phyloP scores from a whole-genome alignment of 345 rosid genomes.

The Populus davidiana region DNA sequence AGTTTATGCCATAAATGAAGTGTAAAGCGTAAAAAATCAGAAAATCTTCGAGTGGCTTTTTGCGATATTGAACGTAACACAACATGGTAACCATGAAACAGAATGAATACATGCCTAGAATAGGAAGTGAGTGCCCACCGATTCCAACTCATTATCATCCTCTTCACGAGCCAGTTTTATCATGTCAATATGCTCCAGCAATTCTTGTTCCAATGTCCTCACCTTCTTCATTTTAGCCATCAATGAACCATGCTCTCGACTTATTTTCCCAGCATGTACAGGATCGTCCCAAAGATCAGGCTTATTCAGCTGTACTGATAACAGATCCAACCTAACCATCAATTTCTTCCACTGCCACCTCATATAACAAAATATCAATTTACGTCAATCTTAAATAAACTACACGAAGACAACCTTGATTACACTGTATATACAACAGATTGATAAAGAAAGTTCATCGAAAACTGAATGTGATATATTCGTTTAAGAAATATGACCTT shows the following conservation, averaged over 20 bases:
- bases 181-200: slow-evolving; percentile 95
- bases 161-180: slow-evolving; percentile 89
- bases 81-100: slow-evolving; percentile 17
- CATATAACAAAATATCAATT: slow-evolving; percentile 7
- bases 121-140: slow-evolving; percentile 67
- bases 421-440: not conserved
- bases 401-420: not conserved
- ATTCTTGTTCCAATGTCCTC: slow-evolving; percentile 63
- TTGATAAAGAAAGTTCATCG: not conserved
- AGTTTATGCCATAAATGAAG: not conserved
- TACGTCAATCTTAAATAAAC: not conserved
- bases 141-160: slow-evolving; percentile 82
- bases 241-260: slow-evolving; percentile 81
- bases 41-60: not conserved
- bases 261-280: slow-evolving; percentile 74
- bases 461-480: not conserved
- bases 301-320: slow-evolving; percentile 66
- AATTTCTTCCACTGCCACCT: slow-evolving; percentile 76
- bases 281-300: slow-evolving; percentile 90
- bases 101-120: slow-evolving; percentile 65
- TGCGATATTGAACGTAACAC: not conserved
- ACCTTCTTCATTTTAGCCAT: slow-evolving; percentile 74
- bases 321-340: slow-evolving; percentile 53
- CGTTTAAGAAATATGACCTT: no score
- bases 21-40: not conserved